Base-by-base conservation (phyloP, 2,329 filamentous ascomycete species). In the Fusarium phyllophilum region DNA sequence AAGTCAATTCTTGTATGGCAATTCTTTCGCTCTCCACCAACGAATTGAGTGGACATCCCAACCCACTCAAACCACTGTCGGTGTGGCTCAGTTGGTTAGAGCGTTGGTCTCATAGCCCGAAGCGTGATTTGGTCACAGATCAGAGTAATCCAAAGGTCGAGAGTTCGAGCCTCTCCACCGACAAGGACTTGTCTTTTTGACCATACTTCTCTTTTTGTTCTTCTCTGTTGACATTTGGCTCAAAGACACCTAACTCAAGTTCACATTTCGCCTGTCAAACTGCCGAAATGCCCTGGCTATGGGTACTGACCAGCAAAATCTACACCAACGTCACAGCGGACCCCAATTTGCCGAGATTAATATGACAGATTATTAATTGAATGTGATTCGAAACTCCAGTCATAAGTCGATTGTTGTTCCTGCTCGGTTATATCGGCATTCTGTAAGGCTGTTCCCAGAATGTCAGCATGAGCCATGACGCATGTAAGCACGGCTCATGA, bases 51-150 rank as follows among this genome's bases (percentile, higher is more conserved):
- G 55, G 41, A n/a, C n/a, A 39, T 54, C 6, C 8, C n/a, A 45
- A 9, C 31, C 55, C 55, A 58, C n/a, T 49, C 33, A 20, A n/a
- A 34, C 18, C 20, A 24, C n/a, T n/a, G 58, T 61, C 46, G 58
- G 38, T 55, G 58, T 61, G 36, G 58, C 58, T 55, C 58, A 61
- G 57, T 41, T 60, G 57, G 57, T 52, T 60, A 60, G 57, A 60
- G 55, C 55, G 55, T 58, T 58, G 55, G 55, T 58, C 55, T 58
- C 55, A 58, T 49, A 58, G 55, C 31, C n/a, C 22, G 20, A 58
- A 41, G 26, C 31, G 31, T 58, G 41, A 58, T 58, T 58, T 58
- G 55, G 11, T 24, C 55, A 8, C 20, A 58, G 55, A 24, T 58
- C 55, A 58, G 31, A 58, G 41, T 49, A 49, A 58, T 58, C 55